Percentiles rank a stretch among this genome's conserved stretches.
phyloP scores from a whole-genome alignment of 768 basidiomycete species.

The Xerocomellus dryophilus region DNA sequence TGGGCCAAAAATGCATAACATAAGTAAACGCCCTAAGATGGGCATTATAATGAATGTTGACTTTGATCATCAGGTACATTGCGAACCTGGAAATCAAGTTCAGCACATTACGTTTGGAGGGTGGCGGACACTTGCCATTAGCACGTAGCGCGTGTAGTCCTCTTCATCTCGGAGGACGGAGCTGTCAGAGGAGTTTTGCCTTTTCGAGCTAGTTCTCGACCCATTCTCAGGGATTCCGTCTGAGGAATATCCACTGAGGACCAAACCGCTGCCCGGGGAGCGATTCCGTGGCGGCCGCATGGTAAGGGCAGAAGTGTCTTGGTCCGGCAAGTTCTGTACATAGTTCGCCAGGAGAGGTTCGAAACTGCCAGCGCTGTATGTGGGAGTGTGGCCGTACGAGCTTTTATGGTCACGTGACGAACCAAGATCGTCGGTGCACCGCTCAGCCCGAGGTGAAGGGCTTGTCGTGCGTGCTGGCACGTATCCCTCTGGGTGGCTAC shows the following conservation, averaged over 20 bases:
- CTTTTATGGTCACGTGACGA: constrained; percentile 32
- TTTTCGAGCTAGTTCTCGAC: constrained; percentile 23
- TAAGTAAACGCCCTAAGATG: constrained; percentile 4
- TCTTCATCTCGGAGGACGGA: constrained; percentile 46
- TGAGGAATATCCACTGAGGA: constrained; percentile 7
- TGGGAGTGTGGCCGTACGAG: constrained; percentile 42
- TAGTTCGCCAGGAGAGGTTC: constrained; percentile 57
- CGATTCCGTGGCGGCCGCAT: constrained; percentile 33
- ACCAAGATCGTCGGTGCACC: constrained; percentile 19
- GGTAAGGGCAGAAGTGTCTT: constrained; percentile 8
- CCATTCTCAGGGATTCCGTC: constrained; percentile 27
- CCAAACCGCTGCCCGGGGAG: constrained; percentile 1
- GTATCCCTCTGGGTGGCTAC: constrained; percentile 38
- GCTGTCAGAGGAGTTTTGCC: constrained; percentile 21
- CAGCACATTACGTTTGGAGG: constrained; percentile 1
- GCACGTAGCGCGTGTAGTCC: constrained; percentile 54
- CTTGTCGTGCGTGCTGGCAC: constrained; percentile 45
- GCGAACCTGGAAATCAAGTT: constrained; percentile 44
- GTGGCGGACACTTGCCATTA: constrained; percentile 42
- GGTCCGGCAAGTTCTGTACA: constrained; percentile 28
- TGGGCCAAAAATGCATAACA: constrained; percentile 1
- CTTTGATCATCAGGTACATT: constrained; percentile 49
- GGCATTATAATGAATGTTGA: constrained; percentile 26
- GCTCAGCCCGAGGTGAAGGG: constrained; percentile 39
- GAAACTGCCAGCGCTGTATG: constrained; percentile 54